These are phyloP conservation scores for Mortierella sp. DNA, from an alignment of 371 early-diverging fungal genomes.

Conservation along the genomic window DNA sequence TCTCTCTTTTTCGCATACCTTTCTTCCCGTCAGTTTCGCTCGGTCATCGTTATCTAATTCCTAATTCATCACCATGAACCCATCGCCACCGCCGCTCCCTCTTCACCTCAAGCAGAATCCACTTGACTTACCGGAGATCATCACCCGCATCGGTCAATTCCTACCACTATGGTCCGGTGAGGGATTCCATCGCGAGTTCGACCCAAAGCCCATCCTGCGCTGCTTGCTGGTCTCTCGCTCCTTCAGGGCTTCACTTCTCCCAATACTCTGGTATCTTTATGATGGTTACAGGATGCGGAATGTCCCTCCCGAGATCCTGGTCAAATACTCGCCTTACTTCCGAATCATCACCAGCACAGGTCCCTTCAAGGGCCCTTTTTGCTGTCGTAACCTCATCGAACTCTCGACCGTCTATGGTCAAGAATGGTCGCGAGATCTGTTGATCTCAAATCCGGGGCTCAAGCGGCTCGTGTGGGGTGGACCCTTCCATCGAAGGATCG, in stretches of 20 bases:
- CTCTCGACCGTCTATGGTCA: slow-evolving; percentile 45
- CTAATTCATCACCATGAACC: no score
- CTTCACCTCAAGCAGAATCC: slow-evolving; percentile 6
- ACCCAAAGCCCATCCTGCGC: slow-evolving; percentile 24
- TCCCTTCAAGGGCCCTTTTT: slow-evolving; percentile 42
- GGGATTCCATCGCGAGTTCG: slow-evolving; percentile 24
- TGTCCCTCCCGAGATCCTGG: slow-evolving; percentile 15
- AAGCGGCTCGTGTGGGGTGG: slow-evolving; percentile 43
- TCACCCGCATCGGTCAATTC: slow-evolving; percentile 36
- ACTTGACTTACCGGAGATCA: slow-evolving; percentile 29
- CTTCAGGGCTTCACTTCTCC: slow-evolving; percentile 17
- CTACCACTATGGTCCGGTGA: slow-evolving; percentile 39
- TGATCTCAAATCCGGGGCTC: slow-evolving; percentile 31
- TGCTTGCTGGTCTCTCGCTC: slow-evolving; percentile 22
- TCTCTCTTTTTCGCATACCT: no score
- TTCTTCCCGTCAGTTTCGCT: no score
- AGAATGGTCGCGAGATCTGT: slow-evolving; percentile 36
- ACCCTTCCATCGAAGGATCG: slow-evolving; percentile 29
- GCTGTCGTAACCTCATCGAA: slow-evolving; percentile 30
- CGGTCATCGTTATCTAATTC: no score
- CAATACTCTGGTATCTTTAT: slow-evolving; percentile 40
- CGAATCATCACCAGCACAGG: slow-evolving; percentile 38
- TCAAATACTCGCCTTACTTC: slow-evolving; percentile 33
- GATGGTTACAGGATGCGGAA: slow-evolving; percentile 40
- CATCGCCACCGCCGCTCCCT: no score